These are phyloP conservation scores for Penicillium nucicola DNA, from an alignment of 495 filamentous ascomycete genomes.

Conservation along the genomic window DNA sequence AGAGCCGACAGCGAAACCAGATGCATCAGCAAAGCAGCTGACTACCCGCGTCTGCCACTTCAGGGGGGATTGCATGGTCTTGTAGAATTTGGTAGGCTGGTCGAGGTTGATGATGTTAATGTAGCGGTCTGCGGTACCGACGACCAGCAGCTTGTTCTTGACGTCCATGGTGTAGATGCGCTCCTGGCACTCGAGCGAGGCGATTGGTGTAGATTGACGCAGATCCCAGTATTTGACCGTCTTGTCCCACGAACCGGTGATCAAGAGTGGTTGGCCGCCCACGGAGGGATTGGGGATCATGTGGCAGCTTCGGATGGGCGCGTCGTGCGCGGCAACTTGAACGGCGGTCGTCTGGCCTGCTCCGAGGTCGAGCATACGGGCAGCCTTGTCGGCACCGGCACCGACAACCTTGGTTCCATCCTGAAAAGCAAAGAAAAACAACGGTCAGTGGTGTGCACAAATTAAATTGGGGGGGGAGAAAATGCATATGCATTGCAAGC, in stretches of 20 bases:
- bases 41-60: conserved; percentile 87
- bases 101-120: conserved; percentile 83
- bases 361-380: conserved; percentile 72
- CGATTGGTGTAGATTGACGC: conserved; percentile 61
- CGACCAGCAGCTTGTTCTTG: conserved; percentile 70
- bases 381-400: conserved; percentile 80
- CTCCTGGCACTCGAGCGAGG: conserved; percentile 65
- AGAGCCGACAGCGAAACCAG: conserved; percentile 81
- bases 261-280: conserved; percentile 61
- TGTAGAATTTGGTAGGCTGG: conserved; percentile 74
- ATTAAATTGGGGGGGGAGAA: neutral
- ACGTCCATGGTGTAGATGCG: conserved; percentile 87
- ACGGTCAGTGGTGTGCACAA: conserved; percentile 6
- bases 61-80: conserved; percentile 78
- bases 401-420: conserved; percentile 75
- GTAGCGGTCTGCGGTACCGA: conserved; percentile 83
- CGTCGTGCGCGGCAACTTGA: conserved; percentile 75
- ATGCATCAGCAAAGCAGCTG: conserved; percentile 78
- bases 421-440: conserved; percentile 31
- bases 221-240: conserved; percentile 95
- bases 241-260: conserved; percentile 95
- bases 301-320: conserved; percentile 73
- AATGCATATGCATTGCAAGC: conserved; percentile 19
- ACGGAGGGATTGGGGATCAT: conserved; percentile 58
- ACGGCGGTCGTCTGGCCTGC: conserved; percentile 48